phyloP scores from a whole-genome alignment of 306 rosid species.

The Ceratonia siliqua region DNA sequence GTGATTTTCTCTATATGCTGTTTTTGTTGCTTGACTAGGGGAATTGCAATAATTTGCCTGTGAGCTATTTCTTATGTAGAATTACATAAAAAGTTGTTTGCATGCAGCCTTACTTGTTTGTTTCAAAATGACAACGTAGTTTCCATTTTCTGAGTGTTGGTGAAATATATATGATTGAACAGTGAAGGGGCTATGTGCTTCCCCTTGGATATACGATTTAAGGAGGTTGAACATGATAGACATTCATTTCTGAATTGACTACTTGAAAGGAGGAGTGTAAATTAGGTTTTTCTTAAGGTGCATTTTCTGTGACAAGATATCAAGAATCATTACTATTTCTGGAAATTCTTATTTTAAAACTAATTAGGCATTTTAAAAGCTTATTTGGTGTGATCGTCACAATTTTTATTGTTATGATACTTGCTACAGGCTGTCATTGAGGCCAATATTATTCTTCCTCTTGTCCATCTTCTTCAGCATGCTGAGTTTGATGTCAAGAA shows the following conservation, averaged over 20 bases:
- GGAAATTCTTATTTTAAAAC: neutral
- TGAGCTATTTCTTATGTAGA: neutral
- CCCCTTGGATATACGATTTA: neutral
- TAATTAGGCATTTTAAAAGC: neutral
- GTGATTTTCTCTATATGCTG: neutral
- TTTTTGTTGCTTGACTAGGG: neutral
- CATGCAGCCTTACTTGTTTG: neutral
- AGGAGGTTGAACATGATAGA: neutral
- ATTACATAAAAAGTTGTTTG: neutral
- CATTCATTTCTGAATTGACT: neutral
- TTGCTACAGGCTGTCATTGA: conserved; percentile 63
- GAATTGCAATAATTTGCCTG: neutral
- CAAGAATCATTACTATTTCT: neutral
- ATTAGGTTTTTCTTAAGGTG: neutral
- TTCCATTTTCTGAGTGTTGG: neutral
- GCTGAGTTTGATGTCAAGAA: conserved; percentile 74
- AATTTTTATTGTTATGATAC: neutral
- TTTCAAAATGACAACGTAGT: neutral
- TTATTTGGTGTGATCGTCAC: neutral
- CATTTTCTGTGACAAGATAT: neutral
- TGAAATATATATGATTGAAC: neutral
- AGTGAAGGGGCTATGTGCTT: conserved; percentile 6
- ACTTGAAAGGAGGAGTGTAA: neutral
- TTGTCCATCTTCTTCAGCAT: conserved; percentile 59
- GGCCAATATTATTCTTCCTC: conserved; percentile 56